phyloP scores from a whole-genome alignment of 2,329 filamentous ascomycete species.

The Coniochaeta ligniaria region DNA sequence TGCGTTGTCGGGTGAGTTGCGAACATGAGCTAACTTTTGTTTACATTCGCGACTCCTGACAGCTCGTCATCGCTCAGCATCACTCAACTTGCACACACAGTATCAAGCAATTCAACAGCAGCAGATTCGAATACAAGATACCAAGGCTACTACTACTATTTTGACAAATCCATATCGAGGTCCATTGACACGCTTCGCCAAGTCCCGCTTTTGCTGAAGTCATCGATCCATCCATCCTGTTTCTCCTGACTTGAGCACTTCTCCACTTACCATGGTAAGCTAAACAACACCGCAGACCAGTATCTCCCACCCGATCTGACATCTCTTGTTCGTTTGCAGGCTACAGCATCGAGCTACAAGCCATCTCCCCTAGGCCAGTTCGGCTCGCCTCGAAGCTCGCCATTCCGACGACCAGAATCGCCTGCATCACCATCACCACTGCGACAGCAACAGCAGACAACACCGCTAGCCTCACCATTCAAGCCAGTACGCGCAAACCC shows the following conservation, averaged over 20 bases:
- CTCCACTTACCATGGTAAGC: conserved; percentile 2
- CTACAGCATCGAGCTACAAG: conserved; percentile 54
- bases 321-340: conserved; percentile 24
- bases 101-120: background rate
- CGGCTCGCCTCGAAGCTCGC: conserved; percentile 60
- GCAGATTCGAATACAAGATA: background rate
- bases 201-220: background rate
- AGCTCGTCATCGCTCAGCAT: background rate
- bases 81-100: background rate
- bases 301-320: background rate
- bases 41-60: conserved; percentile 1
- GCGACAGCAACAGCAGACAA: conserved; percentile 49
- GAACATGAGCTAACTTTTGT: conserved; percentile 4
- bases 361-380: conserved; percentile 61
- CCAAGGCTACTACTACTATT: background rate
- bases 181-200: background rate
- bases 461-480: conserved; percentile 55
- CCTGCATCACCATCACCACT: conserved; percentile 59
- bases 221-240: background rate
- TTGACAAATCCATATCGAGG: background rate
- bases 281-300: background rate
- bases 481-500: conserved; percentile 36
- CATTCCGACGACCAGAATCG: conserved; percentile 55
- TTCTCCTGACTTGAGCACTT: background rate
- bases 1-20: conserved; percentile 8